Evolutionary conservation across 371 early-diverging fungal species (phyloP).

Genomic region (Mucor plumbeus): DNA sequence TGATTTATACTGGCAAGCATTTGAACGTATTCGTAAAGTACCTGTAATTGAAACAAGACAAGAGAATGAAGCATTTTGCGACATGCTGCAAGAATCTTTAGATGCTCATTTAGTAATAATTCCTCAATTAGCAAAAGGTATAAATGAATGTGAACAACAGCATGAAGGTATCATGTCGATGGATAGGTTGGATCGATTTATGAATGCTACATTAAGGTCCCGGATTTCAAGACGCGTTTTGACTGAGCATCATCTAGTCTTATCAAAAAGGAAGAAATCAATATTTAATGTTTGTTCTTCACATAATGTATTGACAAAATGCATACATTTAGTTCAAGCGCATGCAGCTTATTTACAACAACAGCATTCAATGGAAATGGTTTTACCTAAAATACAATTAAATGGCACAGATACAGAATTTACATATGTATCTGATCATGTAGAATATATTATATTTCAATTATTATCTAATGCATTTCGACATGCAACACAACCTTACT

Average conservation of each 20-base stretch:
- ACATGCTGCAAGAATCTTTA: conserved; percentile 62
- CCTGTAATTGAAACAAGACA: conserved; percentile 67
- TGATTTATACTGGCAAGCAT: conserved; percentile 82
- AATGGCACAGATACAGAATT: conserved; percentile 59
- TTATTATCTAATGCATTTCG: conserved; percentile 78
- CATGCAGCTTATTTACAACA: conserved; percentile 15
- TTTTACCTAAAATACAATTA: conserved; percentile 12
- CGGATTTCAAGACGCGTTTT: conserved; percentile 86
- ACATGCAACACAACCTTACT: conserved; percentile 24
- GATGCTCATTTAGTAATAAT: conserved; percentile 78
- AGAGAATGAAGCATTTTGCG: conserved; percentile 75
- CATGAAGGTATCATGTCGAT: conserved; percentile 43
- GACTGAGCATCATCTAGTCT: conserved; percentile 82
- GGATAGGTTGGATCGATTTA: conserved; percentile 72
- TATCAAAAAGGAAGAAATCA: conserved; percentile 51
- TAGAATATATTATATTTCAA: conserved; percentile 86
- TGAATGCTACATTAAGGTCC: conserved; percentile 77
- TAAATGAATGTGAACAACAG: conserved; percentile 72
- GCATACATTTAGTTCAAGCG: conserved; percentile 52
- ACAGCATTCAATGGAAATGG: neutral
- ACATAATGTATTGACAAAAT: conserved; percentile 61
- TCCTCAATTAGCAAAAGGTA: conserved; percentile 81
- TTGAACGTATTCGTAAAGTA: conserved; percentile 72
- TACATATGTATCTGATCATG: conserved; percentile 86
- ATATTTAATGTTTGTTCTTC: conserved; percentile 67